A percentile compares a stretch with the other conserved stretches of the same genome.
These are phyloP conservation scores for Apiospora sp. DNA, from an alignment of 2,329 filamentous ascomycete species.

Conservation along the genomic window DNA sequence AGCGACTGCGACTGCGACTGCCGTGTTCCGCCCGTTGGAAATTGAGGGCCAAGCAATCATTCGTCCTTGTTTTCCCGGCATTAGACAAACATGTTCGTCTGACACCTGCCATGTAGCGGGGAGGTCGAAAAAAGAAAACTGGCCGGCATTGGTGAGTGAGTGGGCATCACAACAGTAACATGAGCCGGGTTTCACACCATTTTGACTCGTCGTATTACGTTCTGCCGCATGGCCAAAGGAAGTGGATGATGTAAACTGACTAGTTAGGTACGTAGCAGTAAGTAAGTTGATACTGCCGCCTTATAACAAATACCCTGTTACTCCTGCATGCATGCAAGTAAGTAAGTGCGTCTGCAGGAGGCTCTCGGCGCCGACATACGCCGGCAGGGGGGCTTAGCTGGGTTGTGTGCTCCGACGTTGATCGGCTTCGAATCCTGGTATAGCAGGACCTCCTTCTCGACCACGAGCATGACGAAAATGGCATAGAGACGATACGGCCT, in stretches of 20 bases:
- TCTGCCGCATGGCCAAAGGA: neutral
- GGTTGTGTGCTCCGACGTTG: neutral
- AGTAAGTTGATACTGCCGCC: neutral
- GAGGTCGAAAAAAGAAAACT: neutral
- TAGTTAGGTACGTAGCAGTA: neutral
- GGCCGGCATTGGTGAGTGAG: neutral
- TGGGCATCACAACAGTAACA: neutral
- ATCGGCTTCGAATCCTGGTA: conserved; percentile 8
- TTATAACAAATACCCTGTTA: neutral
- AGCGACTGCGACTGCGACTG: neutral
- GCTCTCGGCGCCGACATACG: neutral
- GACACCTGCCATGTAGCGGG: neutral
- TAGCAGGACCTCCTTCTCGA: neutral
- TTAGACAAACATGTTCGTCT: neutral
- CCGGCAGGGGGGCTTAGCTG: neutral
- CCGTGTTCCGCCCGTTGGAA: neutral
- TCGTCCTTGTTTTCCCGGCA: neutral
- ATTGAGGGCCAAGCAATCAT: neutral
- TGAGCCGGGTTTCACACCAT: neutral
- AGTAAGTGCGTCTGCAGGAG: neutral
- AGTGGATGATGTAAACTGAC: neutral
- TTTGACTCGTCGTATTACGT: neutral
- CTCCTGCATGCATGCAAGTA: neutral
- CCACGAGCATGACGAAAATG: neutral
- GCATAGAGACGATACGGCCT: neutral